Base-by-base conservation (phyloP, 805 yeast species). In the Sungouiozyma intestinalis region DNA sequence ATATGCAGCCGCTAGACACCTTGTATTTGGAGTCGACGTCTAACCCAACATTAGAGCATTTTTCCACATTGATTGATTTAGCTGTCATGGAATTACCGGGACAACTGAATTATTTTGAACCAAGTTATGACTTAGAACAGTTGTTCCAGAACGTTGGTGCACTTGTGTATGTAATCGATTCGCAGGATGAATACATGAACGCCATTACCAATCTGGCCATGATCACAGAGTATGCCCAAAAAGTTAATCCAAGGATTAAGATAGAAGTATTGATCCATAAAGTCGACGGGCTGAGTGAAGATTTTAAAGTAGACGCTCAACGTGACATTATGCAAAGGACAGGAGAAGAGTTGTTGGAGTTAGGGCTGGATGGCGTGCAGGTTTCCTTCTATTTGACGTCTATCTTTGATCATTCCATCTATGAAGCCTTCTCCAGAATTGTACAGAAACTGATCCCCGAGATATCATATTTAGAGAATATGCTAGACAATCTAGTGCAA, bases 21-120 rank as follows among this genome's bases (percentile, higher is more conserved):
- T 63, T 90, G 37, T 90, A 90, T 55, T 65, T 92, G 42, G 97
- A 90, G 52, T 78, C 88, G 40, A 90, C 98, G 0, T 75, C 94
- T 2, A 83, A 80, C 54, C 96, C 96, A 3, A 83, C 94, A 3
- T 73, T 82, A 13, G 95, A 87, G 53, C 83, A 76, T 54, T 84
- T 87, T 57, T 74, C 79, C 39, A 85, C 96, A 8, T 68, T 90
- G 40, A 85, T 88, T 34, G 92, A 88, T 58, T 66, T 90, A 36
- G 80, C 86, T 2, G 88, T 90, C 15, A 85, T 87, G 82, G 98
- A 90, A 60, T 68, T 90, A 15, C 98, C 98, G 0, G 97, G 97
- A 2, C 97, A 90, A 61, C 63, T 88, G 47, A 86, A 87, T 59
- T 76, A 85, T 53, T 85, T 86, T 58, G 95, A 87, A 52, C 92